These are phyloP conservation scores for Scheffersomyces segobiensis DNA, from an alignment of 1,139 yeast genomes.

Conservation along the genomic window DNA sequence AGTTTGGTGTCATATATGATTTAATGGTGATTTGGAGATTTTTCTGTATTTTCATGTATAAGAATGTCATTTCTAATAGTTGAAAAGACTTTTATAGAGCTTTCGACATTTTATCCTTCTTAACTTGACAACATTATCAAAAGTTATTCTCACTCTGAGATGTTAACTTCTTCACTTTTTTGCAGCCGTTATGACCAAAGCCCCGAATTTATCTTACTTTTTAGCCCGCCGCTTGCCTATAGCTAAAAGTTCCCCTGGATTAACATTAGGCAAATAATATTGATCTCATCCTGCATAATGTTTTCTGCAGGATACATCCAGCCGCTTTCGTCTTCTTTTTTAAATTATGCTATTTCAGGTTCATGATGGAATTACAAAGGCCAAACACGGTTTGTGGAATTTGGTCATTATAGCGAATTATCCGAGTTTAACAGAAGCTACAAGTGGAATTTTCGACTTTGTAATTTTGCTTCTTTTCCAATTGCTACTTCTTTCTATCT, in stretches of 20 bases:
- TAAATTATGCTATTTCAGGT: neutral
- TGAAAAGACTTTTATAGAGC: neutral
- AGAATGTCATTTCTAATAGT: neutral
- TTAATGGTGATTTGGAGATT: neutral
- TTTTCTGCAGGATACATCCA: neutral
- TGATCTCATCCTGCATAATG: neutral
- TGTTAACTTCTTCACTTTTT: too few relatives aligned
- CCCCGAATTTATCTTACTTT: neutral
- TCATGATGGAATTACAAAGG: neutral
- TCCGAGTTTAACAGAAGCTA: neutral
- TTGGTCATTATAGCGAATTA: neutral
- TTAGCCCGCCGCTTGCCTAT: neutral
- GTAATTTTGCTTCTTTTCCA: neutral
- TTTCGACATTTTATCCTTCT: neutral
- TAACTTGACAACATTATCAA: too few relatives aligned
- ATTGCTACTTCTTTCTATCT: neutral
- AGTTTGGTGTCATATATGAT: neutral
- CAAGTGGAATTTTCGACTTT: neutral
- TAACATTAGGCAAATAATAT: neutral
- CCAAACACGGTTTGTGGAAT: neutral
- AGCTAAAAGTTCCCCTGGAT: neutral
- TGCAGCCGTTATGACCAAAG: too few relatives aligned
- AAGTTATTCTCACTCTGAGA: too few relatives aligned
- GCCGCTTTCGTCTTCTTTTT: neutral
- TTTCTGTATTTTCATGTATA: neutral